A percentile compares a stretch with the other conserved stretches of the same genome.
Conservation (phyloP, 129 eudicot species). For the Ambrosia artemisiifolia region DNA sequence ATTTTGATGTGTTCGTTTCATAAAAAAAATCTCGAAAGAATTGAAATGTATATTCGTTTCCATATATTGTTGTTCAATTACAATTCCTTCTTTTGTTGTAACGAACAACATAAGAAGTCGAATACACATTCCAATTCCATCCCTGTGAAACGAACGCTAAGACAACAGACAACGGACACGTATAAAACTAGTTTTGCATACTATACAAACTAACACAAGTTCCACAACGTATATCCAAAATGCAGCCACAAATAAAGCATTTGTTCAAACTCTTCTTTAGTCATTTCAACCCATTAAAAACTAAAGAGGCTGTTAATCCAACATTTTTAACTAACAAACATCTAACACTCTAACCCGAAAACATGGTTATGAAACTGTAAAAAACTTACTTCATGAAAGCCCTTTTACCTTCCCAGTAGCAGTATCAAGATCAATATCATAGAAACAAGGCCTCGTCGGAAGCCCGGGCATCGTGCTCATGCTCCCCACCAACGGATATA, state of each 20-base stretch:
- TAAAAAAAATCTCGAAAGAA: no score
- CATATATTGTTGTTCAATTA: no score
- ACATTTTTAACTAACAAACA: neutral
- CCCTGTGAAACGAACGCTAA: no score
- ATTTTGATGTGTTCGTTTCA: no score
- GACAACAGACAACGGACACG: no score
- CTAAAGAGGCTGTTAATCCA: neutral
- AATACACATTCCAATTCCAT: no score
- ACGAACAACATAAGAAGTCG: no score
- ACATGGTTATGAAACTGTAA: neutral
- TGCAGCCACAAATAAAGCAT: neutral
- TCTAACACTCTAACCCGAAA: neutral
- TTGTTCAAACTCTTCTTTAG: neutral
- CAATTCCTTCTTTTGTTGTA: no score
- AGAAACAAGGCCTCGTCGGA: slow-evolving; percentile 97
- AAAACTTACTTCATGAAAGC: slow-evolving; percentile 53
- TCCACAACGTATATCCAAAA: neutral
- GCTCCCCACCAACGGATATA: slow-evolving; percentile 90
- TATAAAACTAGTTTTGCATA: neutral
- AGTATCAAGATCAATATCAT: slow-evolving; percentile 88
- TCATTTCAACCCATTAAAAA: neutral
- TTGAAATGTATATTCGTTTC: no score
- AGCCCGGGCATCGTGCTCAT: slow-evolving; percentile 99
- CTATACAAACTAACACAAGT: neutral
- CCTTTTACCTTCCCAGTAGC: slow-evolving; percentile 78